phyloP scores from a whole-genome alignment of 768 basidiomycete species.

The Cystobasidiopsis lactophilus region DNA sequence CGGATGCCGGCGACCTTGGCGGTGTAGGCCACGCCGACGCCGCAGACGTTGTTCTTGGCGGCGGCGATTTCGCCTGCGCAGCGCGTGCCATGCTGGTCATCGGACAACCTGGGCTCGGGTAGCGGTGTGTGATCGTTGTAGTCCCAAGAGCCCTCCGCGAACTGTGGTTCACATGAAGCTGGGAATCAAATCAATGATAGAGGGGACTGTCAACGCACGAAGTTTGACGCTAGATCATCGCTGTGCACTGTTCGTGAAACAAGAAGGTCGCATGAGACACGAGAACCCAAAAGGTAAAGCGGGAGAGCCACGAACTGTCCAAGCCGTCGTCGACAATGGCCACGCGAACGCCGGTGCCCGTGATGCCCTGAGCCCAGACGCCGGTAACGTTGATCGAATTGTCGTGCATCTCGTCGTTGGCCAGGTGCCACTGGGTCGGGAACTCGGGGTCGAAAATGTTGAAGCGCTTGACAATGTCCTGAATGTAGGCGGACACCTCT shows the following conservation, averaged over 20 bases:
- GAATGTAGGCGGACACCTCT: constrained; percentile 1
- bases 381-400: constrained; percentile 67
- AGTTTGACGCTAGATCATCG: constrained; percentile 70
- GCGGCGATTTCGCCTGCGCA: constrained; percentile 96
- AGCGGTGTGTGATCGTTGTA: constrained; percentile 81
- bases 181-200: neutral
- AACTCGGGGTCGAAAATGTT: constrained; percentile 65
- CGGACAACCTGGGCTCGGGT: constrained; percentile 63
- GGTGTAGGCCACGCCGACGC: constrained; percentile 76
- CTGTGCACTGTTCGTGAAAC: constrained; percentile 33
- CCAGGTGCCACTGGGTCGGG: constrained; percentile 72
- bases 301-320: constrained; percentile 34
- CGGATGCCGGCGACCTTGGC: constrained; percentile 83
- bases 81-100: constrained; percentile 92
- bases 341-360: constrained; percentile 62
- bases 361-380: constrained; percentile 76
- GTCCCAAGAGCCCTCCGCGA: constrained; percentile 28
- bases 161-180: neutral
- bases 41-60: constrained; percentile 74
- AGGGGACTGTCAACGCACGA: constrained; percentile 39
- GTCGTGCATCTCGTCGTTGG: constrained; percentile 61
- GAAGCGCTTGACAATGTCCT: constrained; percentile 34
- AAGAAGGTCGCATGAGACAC: neutral
- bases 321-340: constrained; percentile 89
- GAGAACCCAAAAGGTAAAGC: neutral